phyloP scores from a whole-genome alignment of 164 flowering plant species.

The Nymphaea colorata region DNA sequence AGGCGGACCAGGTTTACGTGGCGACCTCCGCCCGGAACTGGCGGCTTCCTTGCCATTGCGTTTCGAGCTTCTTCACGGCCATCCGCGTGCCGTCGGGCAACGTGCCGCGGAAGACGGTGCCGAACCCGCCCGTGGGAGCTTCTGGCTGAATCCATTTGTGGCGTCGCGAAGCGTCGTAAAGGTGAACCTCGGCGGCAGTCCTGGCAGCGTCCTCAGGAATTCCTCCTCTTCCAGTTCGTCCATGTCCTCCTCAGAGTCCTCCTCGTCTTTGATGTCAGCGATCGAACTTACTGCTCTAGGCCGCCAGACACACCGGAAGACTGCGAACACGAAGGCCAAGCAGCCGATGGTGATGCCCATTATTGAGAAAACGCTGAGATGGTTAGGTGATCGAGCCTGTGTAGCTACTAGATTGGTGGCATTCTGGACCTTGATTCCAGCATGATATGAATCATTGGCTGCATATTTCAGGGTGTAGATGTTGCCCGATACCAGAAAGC shows the following conservation, averaged over 20 bases:
- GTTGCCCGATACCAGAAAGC: neutral
- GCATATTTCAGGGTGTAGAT: neutral
- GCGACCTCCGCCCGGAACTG: slow-evolving; percentile 89
- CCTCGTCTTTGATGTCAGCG: neutral
- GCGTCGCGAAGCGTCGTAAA: slow-evolving; percentile 62
- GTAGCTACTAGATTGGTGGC: neutral
- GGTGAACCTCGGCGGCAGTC: slow-evolving; percentile 20
- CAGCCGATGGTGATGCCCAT: neutral
- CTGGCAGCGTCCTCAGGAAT: neutral
- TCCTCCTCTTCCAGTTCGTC: neutral
- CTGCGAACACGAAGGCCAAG: neutral
- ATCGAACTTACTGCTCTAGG: neutral
- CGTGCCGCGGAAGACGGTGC: slow-evolving; percentile 58
- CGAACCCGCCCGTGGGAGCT: slow-evolving; percentile 89
- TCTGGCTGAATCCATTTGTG: slow-evolving; percentile 58
- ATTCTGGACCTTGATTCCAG: neutral
- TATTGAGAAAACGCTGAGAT: neutral
- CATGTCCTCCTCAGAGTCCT: neutral
- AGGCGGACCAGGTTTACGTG: slow-evolving; percentile 81
- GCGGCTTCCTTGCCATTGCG: slow-evolving; percentile 52
- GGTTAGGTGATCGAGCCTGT: neutral
- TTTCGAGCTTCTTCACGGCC: slow-evolving; percentile 85
- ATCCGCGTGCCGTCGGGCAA: slow-evolving; percentile 38
- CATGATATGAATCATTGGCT: neutral
- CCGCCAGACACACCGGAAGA: neutral